These are phyloP conservation scores for Nitzschia sp. DNA, from an alignment of 108 stramenopile genomes.

Conservation along the genomic window DNA sequence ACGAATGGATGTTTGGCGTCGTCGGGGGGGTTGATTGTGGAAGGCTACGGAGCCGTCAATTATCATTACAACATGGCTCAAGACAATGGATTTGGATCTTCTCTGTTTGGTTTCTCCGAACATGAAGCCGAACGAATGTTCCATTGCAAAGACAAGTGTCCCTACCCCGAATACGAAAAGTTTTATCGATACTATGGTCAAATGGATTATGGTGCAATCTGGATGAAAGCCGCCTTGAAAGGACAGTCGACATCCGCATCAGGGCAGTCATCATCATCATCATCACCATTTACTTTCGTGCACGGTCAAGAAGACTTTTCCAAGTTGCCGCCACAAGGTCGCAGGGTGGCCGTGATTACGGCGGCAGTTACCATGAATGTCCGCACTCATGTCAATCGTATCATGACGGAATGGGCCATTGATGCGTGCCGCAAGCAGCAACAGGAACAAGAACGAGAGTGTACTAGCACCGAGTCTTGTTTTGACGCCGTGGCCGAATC, in stretches of 20 bases:
- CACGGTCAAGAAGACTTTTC: conserved; percentile 46
- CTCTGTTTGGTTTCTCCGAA: conserved; percentile 16
- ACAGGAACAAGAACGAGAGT: conserved; percentile 22
- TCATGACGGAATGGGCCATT: conserved; percentile 42
- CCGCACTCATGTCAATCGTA: conserved; percentile 60
- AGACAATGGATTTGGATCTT: conserved; percentile 6
- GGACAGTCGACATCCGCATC: background rate
- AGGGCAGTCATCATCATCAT: background rate
- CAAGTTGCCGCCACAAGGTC: conserved; percentile 15
- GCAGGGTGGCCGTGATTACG: conserved; percentile 36
- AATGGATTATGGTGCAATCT: conserved; percentile 53
- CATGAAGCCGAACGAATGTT: conserved; percentile 25
- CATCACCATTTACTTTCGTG: conserved; percentile 21
- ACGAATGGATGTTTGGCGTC: conserved; percentile 9
- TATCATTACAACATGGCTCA: conserved; percentile 2
- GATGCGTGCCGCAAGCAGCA: conserved; percentile 50
- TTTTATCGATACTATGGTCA: conserved; percentile 57
- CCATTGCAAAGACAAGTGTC: conserved; percentile 27
- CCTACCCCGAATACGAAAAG: conserved; percentile 49
- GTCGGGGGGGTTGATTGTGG: conserved; percentile 9
- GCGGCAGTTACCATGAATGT: conserved; percentile 47
- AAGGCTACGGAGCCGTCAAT: conserved; percentile 18
- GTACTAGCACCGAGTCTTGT: conserved; percentile 6
- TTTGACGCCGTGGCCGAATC: conserved; percentile 39
- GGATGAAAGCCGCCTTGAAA: conserved; percentile 36